Evolutionary conservation across 805 yeast genomes (phyloP), one percentile per base, ranked within the genome.

Genomic region (Nematodospora valgi): DNA sequence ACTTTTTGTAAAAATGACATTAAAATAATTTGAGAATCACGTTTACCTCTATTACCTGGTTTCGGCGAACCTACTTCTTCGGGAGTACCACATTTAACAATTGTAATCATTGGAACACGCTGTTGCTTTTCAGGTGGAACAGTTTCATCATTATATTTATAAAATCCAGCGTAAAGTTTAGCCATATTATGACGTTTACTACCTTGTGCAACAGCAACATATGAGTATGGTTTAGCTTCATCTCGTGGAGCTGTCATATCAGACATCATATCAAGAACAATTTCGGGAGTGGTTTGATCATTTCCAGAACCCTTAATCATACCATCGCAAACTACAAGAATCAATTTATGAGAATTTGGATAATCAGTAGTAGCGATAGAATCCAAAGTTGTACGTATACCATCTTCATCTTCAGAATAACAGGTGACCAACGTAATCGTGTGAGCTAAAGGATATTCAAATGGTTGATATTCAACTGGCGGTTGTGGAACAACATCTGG

Each of bases 161-260:
- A 93, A 56, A 86, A 93, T 0, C 98, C 98, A 9, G 96, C 81
- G 53, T 87, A 91, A 2, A 91, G 88, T 60, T 89, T 91, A 19
- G 98, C 97, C 96, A 89, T 88, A 57, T 93, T 93, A 55, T 93
- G 98, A 56, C 98, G 82, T 64, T 87, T 93, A 4, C 85, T 50
- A 48, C 98, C 98, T 48, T 84, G 84, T 3, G 96, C 95, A 26
- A 93, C 97, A 6, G 98, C 95, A 23, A 93, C 95, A 56, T 93
- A 91, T 0, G 97, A 88, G 51, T 79, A 72, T 0, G 97, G 76
- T 52, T 76, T 62, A 5, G 87, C 96, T 11, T 86, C 80, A 13
- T 86, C 94, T 7, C 70, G 73, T 0, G 86, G 84, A 23, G 73
- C 68, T 6, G 76, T 71, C 48, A 88, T 64, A 41, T 67, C 73